phyloP scores from a whole-genome alignment of 495 filamentous ascomycete species.

The Aspergillus biplanus region DNA sequence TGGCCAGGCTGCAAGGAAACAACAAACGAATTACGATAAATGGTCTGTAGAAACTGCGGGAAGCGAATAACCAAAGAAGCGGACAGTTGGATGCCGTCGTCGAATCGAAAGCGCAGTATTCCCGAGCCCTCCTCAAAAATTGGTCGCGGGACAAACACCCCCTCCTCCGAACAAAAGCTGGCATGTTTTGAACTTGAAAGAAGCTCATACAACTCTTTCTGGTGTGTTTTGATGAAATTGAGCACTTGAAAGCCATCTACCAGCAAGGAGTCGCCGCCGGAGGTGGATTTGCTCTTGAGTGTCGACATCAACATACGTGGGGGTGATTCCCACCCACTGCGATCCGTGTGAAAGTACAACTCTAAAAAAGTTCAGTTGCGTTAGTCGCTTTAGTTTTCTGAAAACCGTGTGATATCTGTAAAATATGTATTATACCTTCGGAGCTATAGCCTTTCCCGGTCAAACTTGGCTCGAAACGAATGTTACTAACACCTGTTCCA shows the following conservation, averaged over 20 bases:
- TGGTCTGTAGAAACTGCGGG: constrained; percentile 4
- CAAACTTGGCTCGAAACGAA: constrained; percentile 9
- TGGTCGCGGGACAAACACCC: constrained; percentile 17
- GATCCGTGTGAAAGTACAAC: constrained; percentile 19
- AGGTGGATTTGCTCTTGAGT: constrained; percentile 13
- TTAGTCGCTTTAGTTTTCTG: background rate
- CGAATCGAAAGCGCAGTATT: constrained; percentile 22
- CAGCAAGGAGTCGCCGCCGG: constrained; percentile 15
- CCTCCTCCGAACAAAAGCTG: constrained; percentile 18
- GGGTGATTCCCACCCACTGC: constrained; percentile 18
- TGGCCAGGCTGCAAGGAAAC: constrained; percentile 16
- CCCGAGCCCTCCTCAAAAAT: constrained; percentile 13
- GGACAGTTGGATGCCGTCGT: constrained; percentile 20
- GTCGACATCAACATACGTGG: constrained; percentile 15
- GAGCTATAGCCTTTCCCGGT: constrained; percentile 13
- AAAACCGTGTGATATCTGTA: background rate
- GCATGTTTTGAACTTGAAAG: constrained; percentile 12
- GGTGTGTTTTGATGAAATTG: constrained; percentile 10
- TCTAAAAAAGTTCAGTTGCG: background rate
- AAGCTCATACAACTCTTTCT: constrained; percentile 9
- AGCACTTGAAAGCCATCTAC: constrained; percentile 8
- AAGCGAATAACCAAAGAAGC: constrained; percentile 16
- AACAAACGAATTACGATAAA: constrained; percentile 18
- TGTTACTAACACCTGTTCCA: constrained; percentile 16
- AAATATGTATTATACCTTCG: constrained; percentile 10